phyloP scores from a whole-genome alignment of 2,329 filamentous ascomycete genomes.

The Fusarium nurragi region DNA sequence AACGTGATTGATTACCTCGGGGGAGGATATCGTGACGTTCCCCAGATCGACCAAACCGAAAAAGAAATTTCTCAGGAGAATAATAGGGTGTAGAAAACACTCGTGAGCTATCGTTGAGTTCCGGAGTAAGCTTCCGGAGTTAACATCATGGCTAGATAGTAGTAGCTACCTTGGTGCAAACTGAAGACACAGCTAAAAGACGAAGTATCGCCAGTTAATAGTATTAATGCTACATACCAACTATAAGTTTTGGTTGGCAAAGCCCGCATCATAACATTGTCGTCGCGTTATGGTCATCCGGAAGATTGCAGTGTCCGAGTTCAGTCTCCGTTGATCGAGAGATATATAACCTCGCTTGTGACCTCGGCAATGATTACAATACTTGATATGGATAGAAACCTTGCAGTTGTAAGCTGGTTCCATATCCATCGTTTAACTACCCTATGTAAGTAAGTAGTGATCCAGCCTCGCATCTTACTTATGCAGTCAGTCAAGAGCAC shows the following conservation, averaged over 20 bases:
- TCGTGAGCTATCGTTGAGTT: neutral
- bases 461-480: neutral
- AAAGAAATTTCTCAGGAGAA: neutral
- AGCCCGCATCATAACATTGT: neutral
- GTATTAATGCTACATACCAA: neutral
- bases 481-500: neutral
- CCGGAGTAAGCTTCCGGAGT: too few species aligned
- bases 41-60: neutral
- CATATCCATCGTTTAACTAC: too few species aligned
- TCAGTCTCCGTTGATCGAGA: neutral
- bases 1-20: neutral
- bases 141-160: too few species aligned
- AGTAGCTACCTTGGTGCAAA: too few species aligned
- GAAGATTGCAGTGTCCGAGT: neutral
- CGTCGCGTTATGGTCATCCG: neutral
- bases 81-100: neutral
- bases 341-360: neutral
- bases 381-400: neutral
- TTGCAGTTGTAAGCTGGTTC: neutral
- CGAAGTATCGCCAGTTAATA: too few species aligned
- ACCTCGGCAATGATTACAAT: neutral
- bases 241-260: neutral
- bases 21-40: neutral
- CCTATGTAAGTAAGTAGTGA: neutral
- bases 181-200: too few species aligned